Base-by-base conservation (phyloP, 352 stramenopile species). In the Phytophthora ohioensis region DNA sequence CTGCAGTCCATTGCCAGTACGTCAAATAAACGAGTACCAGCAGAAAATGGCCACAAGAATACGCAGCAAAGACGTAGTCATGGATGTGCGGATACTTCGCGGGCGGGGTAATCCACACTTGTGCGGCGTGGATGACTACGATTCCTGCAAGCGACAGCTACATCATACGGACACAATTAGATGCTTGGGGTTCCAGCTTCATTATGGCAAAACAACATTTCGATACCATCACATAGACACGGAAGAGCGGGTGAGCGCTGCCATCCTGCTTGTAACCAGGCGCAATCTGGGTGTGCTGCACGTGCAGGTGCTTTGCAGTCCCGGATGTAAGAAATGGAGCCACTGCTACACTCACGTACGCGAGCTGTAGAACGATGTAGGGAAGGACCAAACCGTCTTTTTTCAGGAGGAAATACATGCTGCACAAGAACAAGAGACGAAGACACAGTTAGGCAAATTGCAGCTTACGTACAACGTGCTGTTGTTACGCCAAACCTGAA, bases 401-500 rank as follows among this genome's bases (percentile, higher is more conserved):
- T 64, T 89, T 81, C 7, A 96, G 76, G 8, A 96, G 57, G 51
- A 95, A 96, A 67, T 82, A 95, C 86, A 96, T 96, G 62, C 89
- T 96, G 51, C 42, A 46, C 27, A 47, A 47, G 11, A 42, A 27
- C 3, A 57, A 41, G 49, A 13, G 9, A 52, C 15, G 43, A 53
- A 51, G 13, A 46, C 8, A 39, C 9, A 53, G 34, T 57, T 36
- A 58, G 15, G 13, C 11, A 39, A 42, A 13, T 13, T 35, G 5
- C 36, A 31, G 3, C 6, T 41, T 42, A 13, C 7, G 36, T 17
- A 11, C 5, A 41, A 58, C 5, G 51, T 21, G 51, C 3, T 49
- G 4, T 27, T 10, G 48, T 31, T 35, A 63, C 5, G 10, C 9
- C 71, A 61, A 57, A 96, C 89, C 89, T 96, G 67, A 95, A 96